Conservation (phyloP, 208 protist species). For the Wallacemonas sp. region DNA sequence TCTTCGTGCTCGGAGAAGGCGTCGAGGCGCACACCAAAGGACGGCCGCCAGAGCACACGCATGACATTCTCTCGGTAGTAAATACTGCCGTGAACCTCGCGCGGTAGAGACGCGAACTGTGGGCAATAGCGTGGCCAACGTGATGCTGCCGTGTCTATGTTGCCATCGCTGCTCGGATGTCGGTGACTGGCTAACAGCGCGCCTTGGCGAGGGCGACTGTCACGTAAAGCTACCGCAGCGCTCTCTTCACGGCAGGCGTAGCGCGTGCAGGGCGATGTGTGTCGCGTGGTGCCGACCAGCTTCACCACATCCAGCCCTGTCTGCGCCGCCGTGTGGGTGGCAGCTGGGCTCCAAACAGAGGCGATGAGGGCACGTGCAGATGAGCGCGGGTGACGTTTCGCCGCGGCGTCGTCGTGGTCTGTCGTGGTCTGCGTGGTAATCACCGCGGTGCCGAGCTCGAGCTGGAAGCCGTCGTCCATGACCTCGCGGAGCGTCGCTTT, state of each 20-base stretch:
- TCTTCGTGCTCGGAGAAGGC: not conserved
- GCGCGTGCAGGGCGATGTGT: not conserved
- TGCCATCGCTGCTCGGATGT: not conserved
- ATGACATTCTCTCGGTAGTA: not conserved
- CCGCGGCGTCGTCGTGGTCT: not conserved
- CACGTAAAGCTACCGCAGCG: not conserved
- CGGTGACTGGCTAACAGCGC: no score
- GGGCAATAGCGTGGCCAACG: no score
- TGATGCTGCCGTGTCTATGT: no score
- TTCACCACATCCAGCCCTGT: constrained; percentile 1
- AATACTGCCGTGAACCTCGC: not conserved
- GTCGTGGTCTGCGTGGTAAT: not conserved
- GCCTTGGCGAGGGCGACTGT: no score
- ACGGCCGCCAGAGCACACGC: not conserved
- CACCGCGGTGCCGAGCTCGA: constrained; percentile 9
- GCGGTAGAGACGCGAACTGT: not conserved
- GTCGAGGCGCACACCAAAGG: not conserved
- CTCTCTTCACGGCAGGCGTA: not conserved
- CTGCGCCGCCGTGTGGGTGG: not conserved
- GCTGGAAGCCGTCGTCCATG: constrained; percentile 22
- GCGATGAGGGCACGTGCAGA: no score
- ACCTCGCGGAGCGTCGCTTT: constrained; percentile 10
- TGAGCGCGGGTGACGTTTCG: no score
- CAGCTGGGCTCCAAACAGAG: no score
- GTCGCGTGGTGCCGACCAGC: not conserved